Evolutionary conservation across 768 basidiomycete genomes (phyloP).

Genomic region (Leccinum broughii): DNA sequence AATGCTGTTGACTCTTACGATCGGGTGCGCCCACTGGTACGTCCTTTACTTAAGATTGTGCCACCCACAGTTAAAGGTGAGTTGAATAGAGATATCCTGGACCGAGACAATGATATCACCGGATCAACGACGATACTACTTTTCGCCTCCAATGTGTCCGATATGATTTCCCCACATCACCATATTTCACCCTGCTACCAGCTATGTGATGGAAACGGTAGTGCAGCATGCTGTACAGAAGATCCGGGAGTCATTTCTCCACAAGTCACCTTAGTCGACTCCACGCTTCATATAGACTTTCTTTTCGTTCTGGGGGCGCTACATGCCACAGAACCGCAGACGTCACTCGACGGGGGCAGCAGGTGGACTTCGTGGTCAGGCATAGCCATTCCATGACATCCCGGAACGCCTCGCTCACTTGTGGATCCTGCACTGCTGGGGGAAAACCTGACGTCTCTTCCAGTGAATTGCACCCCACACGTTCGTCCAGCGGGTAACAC

Average conservation of each 20-base stretch:
- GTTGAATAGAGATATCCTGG: constrained; percentile 37
- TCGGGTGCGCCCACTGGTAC: background rate
- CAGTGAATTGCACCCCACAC: constrained; percentile 6
- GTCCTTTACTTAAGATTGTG: background rate
- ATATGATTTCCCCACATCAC: constrained; percentile 30
- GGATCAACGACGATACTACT: constrained; percentile 32
- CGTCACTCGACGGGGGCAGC: constrained; percentile 31
- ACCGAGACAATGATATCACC: constrained; percentile 28
- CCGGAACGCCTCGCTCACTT: constrained; percentile 5
- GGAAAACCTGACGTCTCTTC: constrained; percentile 17
- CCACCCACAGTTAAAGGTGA: constrained; percentile 44
- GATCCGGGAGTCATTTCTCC: constrained; percentile 53
- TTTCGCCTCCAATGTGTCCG: constrained; percentile 39
- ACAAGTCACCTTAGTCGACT: constrained; percentile 17
- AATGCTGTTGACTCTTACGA: too few species aligned
- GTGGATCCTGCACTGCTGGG: background rate
- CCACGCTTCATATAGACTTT: constrained; percentile 7
- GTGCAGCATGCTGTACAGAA: constrained; percentile 46
- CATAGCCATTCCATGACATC: constrained; percentile 24
- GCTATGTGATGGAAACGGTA: constrained; percentile 51
- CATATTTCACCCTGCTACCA: constrained; percentile 30
- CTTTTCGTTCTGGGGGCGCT: constrained; percentile 12
- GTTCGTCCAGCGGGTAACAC: background rate
- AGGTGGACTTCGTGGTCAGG: constrained; percentile 12
- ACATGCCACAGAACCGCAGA: constrained; percentile 30